A percentile compares a stretch with the other conserved stretches of the same genome.
Conservation (phyloP, 208 protist genomes). For the Sergeia podlipaevii region DNA sequence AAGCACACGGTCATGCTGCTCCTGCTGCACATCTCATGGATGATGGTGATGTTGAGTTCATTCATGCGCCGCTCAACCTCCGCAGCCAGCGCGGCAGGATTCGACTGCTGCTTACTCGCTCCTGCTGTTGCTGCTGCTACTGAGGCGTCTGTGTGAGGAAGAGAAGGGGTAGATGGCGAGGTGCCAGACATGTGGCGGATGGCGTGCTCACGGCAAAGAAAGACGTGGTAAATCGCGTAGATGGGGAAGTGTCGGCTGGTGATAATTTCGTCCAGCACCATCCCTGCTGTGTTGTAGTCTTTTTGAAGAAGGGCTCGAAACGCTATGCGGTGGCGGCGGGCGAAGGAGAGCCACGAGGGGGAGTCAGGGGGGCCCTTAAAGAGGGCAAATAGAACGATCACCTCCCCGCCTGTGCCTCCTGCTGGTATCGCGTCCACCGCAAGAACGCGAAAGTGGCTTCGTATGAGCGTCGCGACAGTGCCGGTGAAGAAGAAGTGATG, state of each 20-base stretch:
- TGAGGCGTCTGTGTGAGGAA: too few species aligned
- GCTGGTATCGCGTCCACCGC: constrained; percentile 22
- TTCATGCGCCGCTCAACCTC: constrained; percentile 18
- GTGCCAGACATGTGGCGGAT: too few species aligned
- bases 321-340: constrained; percentile 6
- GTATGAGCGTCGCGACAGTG: constrained; percentile 25
- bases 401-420: constrained; percentile 6
- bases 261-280: constrained; percentile 4
- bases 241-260: constrained; percentile 5
- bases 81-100: not conserved
- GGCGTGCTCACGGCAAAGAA: constrained; percentile 3
- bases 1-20: not conserved
- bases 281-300: not conserved
- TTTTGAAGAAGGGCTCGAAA: constrained; percentile 15
- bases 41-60: constrained; percentile 10
- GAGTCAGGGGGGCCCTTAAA: constrained; percentile 16
- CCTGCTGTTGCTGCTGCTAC: too few species aligned
- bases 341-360: constrained; percentile 15
- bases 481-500: constrained; percentile 32
- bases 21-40: not conserved
- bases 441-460: constrained; percentile 24
- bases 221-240: not conserved
- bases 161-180: too few species aligned
- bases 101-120: not conserved
- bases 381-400: constrained; percentile 24